A percentile compares a stretch with the other conserved stretches of the same genome.
Evolutionary conservation across 305 asterid species (phyloP).

Genomic region (Fraxinus ornus): DNA sequence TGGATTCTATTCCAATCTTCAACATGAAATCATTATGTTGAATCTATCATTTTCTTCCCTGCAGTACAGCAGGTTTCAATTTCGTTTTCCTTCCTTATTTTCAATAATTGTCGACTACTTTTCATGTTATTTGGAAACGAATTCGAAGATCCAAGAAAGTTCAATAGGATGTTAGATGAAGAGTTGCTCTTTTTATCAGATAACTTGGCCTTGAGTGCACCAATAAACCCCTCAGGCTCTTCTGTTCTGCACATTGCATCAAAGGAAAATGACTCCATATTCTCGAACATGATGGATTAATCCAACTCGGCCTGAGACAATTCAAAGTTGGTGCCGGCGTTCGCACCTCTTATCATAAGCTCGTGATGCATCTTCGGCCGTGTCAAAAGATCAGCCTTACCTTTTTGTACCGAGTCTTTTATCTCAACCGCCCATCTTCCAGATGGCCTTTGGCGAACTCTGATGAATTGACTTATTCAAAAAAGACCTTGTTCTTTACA

Average conservation of each 20-base stretch:
- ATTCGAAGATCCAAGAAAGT: neutral
- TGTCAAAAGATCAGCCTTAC: conserved; percentile 15
- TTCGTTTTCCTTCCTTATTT: too few relatives aligned
- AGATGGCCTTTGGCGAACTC: conserved; percentile 22
- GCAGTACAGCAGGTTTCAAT: too few relatives aligned
- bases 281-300: conserved; percentile 8
- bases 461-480: neutral
- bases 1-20: too few relatives aligned
- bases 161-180: neutral
- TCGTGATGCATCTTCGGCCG: conserved; percentile 31
- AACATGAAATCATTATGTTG: too few relatives aligned
- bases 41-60: too few relatives aligned
- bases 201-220: conserved; percentile 24
- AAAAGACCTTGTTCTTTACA: too few relatives aligned
- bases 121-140: neutral
- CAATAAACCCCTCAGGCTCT: conserved; percentile 15
- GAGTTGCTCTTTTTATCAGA: neutral
- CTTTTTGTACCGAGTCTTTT: conserved; percentile 23
- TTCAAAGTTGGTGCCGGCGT: conserved; percentile 24
- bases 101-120: neutral
- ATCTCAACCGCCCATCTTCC: conserved; percentile 28
- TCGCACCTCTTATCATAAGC: conserved; percentile 25
- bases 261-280: conserved; percentile 19
- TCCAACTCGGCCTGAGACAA: neutral
- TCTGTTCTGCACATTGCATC: conserved; percentile 21